Percentiles rank a stretch among this genome's conserved stretches.
phyloP scores from a whole-genome alignment of 2,329 filamentous ascomycete genomes.

The Didymella pomorum region DNA sequence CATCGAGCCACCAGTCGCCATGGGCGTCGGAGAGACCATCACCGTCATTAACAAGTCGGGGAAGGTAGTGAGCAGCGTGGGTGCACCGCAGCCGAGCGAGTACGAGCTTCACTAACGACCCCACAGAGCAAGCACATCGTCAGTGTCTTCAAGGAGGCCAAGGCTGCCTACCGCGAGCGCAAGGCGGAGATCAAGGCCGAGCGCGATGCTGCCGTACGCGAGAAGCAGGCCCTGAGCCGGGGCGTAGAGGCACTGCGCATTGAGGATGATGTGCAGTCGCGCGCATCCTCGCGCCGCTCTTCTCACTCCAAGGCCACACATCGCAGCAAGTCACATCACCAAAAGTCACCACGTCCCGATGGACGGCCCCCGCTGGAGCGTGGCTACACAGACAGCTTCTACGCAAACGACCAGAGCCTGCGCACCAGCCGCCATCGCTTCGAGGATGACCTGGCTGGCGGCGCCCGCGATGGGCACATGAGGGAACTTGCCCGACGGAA shows the following conservation, averaged over 20 bases:
- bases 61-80: slow-evolving; percentile 87
- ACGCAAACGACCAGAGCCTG: slow-evolving; percentile 48
- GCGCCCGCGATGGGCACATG: slow-evolving; percentile 41
- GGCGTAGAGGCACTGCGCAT: slow-evolving; percentile 60
- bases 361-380: slow-evolving; percentile 53
- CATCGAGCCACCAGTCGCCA: slow-evolving; percentile 28
- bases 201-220: slow-evolving; percentile 65
- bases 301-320: slow-evolving; percentile 27
- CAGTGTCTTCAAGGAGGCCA: slow-evolving; percentile 90
- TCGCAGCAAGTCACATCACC: slow-evolving; percentile 36
- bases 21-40: slow-evolving; percentile 72
- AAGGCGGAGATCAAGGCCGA: slow-evolving; percentile 82
- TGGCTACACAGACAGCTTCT: slow-evolving; percentile 54
- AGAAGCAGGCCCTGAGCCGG: slow-evolving; percentile 65
- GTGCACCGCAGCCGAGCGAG: slow-evolving; percentile 46
- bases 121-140: slow-evolving; percentile 85
- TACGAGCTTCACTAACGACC: slow-evolving; percentile 12
- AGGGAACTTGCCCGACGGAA: slow-evolving; percentile 55
- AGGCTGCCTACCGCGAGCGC: slow-evolving; percentile 84
- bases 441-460: slow-evolving; percentile 44
- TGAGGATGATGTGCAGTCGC: slow-evolving; percentile 50
- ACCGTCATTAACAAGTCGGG: slow-evolving; percentile 91
- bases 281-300: slow-evolving; percentile 37
- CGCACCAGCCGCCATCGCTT: slow-evolving; percentile 37
- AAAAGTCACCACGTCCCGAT: slow-evolving; percentile 24